These are phyloP conservation scores for Colletotrichum cordylinicola DNA, from an alignment of 2,329 filamentous ascomycete species.

Conservation along the genomic window DNA sequence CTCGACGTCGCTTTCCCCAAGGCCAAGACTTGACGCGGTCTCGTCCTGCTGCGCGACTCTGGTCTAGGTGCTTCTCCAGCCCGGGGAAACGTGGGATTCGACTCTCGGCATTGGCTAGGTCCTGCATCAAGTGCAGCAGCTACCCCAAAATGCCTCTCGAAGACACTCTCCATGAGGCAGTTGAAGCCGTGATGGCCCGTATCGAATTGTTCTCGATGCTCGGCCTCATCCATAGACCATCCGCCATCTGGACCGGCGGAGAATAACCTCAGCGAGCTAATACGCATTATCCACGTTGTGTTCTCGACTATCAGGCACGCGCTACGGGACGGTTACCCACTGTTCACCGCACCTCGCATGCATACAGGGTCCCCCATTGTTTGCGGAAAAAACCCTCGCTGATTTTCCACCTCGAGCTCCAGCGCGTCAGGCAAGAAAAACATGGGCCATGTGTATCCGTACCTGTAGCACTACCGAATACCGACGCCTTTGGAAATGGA, in stretches of 20 bases:
- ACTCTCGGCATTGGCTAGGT: conserved; percentile 1
- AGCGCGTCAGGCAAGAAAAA: background rate
- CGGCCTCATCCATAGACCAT: background rate
- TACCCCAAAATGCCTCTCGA: background rate
- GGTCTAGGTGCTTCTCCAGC: background rate
- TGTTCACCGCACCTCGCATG: conserved; percentile 19
- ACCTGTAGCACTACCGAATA: background rate
- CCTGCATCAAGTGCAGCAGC: background rate
- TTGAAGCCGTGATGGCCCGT: background rate
- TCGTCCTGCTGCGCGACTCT: background rate
- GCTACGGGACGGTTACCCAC: conserved; percentile 10
- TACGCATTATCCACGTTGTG: conserved; percentile 4
- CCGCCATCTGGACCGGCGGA: background rate
- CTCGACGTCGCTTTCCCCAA: background rate
- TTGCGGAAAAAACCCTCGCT: conserved; percentile 1
- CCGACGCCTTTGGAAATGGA: background rate
- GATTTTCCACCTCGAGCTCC: background rate
- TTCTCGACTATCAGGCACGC: background rate
- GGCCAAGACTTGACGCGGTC: conserved; percentile 7
- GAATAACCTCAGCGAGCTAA: conserved; percentile 4
- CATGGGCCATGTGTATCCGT: background rate
- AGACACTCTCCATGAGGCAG: background rate
- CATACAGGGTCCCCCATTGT: conserved; percentile 17
- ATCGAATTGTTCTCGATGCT: background rate
- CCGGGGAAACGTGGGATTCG: background rate